phyloP scores from a whole-genome alignment of 208 protist genomes.

The Leishmania turanica region DNA sequence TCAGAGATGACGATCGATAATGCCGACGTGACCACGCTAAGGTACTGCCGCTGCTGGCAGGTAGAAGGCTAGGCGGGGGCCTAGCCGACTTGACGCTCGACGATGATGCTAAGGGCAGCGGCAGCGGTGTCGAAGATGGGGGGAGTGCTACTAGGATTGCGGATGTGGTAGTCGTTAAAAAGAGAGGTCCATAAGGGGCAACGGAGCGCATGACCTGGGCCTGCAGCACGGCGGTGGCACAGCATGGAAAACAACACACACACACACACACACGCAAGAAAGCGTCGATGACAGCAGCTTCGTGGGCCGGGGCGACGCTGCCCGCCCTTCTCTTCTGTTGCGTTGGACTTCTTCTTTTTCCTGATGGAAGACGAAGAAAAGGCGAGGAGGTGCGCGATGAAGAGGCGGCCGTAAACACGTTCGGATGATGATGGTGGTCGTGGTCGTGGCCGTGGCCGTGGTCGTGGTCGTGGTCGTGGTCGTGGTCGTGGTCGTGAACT shows the following conservation, averaged over 20 bases:
- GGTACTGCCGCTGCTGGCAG: neutral
- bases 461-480: neutral
- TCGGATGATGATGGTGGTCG: too few species aligned
- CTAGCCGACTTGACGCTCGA: neutral
- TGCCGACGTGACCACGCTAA: neutral
- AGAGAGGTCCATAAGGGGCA: neutral
- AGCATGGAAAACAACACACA: conserved; percentile 16
- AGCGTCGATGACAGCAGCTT: neutral
- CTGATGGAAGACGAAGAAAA: neutral
- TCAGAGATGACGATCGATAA: conserved; percentile 2
- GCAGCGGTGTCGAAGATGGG: neutral
- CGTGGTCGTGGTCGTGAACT: neutral
- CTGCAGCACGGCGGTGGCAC: neutral
- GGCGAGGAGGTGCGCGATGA: neutral
- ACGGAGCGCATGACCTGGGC: neutral
- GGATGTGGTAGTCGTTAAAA: neutral
- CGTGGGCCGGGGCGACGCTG: neutral
- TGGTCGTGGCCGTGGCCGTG: neutral
- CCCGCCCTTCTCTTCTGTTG: neutral
- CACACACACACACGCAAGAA: neutral
- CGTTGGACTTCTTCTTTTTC: neutral
- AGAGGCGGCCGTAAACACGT: neutral
- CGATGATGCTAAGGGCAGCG: neutral
- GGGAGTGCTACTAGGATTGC: neutral
- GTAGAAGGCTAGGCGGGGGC: neutral